Evolutionary conservation across 148 eudicot species (phyloP).

Genomic region (Vaccinium myrtillus): DNA sequence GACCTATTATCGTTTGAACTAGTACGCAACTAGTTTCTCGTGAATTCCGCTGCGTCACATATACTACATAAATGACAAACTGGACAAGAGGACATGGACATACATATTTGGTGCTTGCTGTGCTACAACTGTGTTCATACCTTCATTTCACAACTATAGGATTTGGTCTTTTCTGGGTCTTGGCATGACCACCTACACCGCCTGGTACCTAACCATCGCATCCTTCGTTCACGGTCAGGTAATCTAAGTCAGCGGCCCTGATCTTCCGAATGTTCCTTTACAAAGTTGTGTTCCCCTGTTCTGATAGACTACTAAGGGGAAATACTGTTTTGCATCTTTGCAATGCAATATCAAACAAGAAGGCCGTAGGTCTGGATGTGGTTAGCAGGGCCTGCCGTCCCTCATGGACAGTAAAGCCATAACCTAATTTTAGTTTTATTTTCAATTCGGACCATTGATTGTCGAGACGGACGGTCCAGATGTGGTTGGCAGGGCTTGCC

Average conservation of each 20-base stretch:
- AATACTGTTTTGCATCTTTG: not conserved
- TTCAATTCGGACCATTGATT: too few species aligned
- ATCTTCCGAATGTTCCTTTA: not conserved
- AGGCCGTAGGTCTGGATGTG: constrained; percentile 18
- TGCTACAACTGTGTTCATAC: constrained; percentile 65
- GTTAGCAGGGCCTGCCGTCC: constrained; percentile 52
- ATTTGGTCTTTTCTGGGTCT: constrained; percentile 73
- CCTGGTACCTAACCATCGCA: constrained; percentile 73
- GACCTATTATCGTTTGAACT: too few species aligned
- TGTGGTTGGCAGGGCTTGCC: not conserved
- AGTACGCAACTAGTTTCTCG: too few species aligned
- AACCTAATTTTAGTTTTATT: too few species aligned
- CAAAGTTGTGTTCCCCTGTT: constrained; percentile 31
- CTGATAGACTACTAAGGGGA: not conserved
- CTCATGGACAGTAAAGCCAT: too few species aligned
- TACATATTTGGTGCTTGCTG: constrained; percentile 81
- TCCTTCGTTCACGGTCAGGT: constrained; percentile 70
- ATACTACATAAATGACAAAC: constrained; percentile 60
- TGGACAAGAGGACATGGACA: constrained; percentile 81
- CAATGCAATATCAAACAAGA: constrained; percentile 9
- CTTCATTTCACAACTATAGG: constrained; percentile 69
- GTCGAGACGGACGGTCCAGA: not conserved
- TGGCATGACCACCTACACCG: constrained; percentile 77
- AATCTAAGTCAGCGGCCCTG: not conserved
- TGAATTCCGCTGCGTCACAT: too few species aligned